These are phyloP conservation scores for Odontarrhena argentea DNA, from an alignment of 345 rosid species.

Conservation along the genomic window DNA sequence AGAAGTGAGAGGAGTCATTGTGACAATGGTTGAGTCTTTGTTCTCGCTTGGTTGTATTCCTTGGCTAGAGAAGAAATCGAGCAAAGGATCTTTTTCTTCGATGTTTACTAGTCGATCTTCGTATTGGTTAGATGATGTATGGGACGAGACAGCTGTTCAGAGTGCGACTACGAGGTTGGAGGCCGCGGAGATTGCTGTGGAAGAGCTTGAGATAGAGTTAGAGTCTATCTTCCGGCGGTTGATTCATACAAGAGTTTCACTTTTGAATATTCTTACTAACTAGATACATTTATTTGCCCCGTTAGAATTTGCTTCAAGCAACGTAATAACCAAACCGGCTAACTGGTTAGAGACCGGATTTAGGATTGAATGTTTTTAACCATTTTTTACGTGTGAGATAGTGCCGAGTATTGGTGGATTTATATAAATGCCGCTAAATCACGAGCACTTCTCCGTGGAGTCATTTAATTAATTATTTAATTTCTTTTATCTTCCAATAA, in stretches of 20 bases:
- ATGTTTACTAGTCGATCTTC: conserved; percentile 47
- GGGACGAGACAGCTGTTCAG: conserved; percentile 58
- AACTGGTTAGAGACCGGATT: background rate
- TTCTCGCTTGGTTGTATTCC: conserved; percentile 64
- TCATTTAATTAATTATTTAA: too few relatives aligned
- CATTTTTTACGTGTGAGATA: too few relatives aligned
- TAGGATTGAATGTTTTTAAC: background rate
- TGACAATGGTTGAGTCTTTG: conserved; percentile 61
- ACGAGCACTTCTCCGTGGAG: too few relatives aligned
- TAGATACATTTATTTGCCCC: conserved; percentile 27
- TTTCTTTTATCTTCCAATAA: background rate
- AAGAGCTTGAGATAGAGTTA: conserved; percentile 66
- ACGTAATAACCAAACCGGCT: conserved; percentile 1
- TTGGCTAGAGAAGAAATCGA: conserved; percentile 60
- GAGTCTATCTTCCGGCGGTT: conserved; percentile 67
- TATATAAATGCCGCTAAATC: too few relatives aligned
- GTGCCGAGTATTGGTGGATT: too few relatives aligned
- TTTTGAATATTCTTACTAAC: conserved; percentile 67
- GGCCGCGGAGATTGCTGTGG: conserved; percentile 68
- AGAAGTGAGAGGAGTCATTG: conserved; percentile 57
- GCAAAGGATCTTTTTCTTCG: conserved; percentile 46
- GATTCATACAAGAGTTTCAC: conserved; percentile 82
- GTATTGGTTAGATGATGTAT: conserved; percentile 41
- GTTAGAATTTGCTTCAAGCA: background rate
- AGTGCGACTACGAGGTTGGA: conserved; percentile 70